Percentiles rank a stretch among this genome's conserved stretches.
Conservation (phyloP, 2,329 filamentous ascomycete species). For the Aphanoascus verrucosus region DNA sequence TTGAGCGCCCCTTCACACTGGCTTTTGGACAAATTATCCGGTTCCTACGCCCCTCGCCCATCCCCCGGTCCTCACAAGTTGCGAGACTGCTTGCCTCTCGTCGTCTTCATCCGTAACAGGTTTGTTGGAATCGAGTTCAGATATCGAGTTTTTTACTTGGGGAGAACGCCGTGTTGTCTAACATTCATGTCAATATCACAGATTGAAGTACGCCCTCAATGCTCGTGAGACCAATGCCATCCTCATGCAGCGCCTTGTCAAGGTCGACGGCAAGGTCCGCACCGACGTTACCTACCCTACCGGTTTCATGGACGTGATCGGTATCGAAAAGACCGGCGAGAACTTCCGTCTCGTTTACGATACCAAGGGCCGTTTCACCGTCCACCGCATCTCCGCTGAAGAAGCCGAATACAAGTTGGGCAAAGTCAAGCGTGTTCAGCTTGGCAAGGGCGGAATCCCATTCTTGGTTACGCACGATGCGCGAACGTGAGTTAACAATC, state of each 20-base stretch:
- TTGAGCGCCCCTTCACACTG: constrained; percentile 98
- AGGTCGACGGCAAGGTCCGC: constrained; percentile 99
- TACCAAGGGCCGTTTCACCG: constrained; percentile 99
- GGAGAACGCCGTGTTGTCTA: neutral
- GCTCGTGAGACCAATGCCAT: constrained; percentile 94
- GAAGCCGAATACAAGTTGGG: constrained; percentile 99
- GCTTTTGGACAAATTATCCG: constrained; percentile 99
- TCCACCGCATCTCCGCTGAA: constrained; percentile 97
- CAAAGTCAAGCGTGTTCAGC: constrained; percentile 99
- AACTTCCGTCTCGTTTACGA: constrained; percentile 99
- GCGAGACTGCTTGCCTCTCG: constrained; percentile 95
- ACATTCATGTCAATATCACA: constrained; percentile 40
- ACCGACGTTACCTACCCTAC: constrained; percentile 96
- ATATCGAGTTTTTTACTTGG: neutral
- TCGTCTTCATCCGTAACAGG: constrained; percentile 88
- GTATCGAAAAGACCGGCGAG: constrained; percentile 99
- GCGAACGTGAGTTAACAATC: constrained; percentile 84
- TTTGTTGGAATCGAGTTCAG: constrained; percentile 24
- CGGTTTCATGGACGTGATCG: constrained; percentile 99
- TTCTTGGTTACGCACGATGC: constrained; percentile 99
- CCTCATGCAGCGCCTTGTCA: constrained; percentile 98
- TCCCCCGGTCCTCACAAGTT: constrained; percentile 95
- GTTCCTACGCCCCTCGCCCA: constrained; percentile 62
- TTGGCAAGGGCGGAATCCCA: constrained; percentile 99
- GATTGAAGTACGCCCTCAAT: constrained; percentile 99